phyloP scores from a whole-genome alignment of 345 rosid species.

The Carallia pectinifolia region DNA sequence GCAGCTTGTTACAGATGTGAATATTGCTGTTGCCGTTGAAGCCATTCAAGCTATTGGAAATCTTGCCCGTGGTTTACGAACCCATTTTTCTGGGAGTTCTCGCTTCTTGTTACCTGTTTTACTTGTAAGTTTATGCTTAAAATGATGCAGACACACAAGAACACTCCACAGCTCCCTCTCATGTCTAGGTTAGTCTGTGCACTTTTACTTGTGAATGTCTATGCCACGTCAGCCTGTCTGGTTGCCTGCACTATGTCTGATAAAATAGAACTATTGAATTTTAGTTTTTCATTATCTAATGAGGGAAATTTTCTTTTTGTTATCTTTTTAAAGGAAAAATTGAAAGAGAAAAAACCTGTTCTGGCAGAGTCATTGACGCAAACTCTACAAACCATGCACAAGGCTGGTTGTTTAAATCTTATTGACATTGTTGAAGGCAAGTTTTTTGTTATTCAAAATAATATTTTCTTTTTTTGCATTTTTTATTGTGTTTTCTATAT shows the following conservation, averaged over 20 bases:
- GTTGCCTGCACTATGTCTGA: no score
- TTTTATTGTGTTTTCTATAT: background rate
- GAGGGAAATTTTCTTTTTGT: conserved; percentile 1
- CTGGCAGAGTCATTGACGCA: conserved; percentile 74
- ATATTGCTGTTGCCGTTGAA: conserved; percentile 96
- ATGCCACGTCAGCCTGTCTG: no score
- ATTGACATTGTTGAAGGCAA: conserved; percentile 90
- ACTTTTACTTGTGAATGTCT: no score
- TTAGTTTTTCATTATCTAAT: background rate
- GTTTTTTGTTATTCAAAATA: conserved; percentile 26
- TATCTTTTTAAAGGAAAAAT: conserved; percentile 69
- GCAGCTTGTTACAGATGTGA: conserved; percentile 96
- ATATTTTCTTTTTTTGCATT: background rate
- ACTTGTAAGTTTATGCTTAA: conserved; percentile 55
- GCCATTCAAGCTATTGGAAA: conserved; percentile 97
- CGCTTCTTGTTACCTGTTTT: conserved; percentile 83
- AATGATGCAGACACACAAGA: background rate
- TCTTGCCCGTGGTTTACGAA: conserved; percentile 86
- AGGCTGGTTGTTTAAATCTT: conserved; percentile 87
- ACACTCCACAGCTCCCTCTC: background rate
- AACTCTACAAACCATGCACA: conserved; percentile 90
- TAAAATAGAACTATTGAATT: no score
- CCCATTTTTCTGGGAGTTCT: conserved; percentile 87
- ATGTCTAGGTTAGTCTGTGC: background rate
- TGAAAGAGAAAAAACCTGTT: conserved; percentile 96